Conservation (phyloP, 176 grass and related monocot species). For the Carex cristatella region DNA sequence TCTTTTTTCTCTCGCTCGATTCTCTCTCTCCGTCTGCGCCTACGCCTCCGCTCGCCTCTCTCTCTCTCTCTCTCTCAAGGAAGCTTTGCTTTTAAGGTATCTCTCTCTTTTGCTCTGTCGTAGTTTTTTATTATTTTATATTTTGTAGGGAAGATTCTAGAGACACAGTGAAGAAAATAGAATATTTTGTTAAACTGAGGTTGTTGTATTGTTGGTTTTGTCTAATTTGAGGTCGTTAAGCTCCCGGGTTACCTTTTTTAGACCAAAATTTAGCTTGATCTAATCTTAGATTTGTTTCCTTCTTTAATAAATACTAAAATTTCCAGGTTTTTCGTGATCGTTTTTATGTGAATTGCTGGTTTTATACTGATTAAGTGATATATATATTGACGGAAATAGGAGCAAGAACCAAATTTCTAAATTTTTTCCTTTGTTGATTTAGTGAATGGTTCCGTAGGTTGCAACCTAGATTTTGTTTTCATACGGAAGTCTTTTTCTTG, state of each 20-base stretch:
- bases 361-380: neutral
- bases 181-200: neutral
- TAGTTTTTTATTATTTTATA: neutral
- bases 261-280: neutral
- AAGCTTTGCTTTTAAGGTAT: neutral
- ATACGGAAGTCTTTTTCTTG: neutral
- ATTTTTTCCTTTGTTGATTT: neutral
- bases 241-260: neutral
- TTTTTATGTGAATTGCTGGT: neutral
- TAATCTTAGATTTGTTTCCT: neutral
- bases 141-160: neutral
- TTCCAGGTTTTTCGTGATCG: neutral
- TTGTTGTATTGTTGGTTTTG: neutral
- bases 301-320: neutral
- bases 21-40: neutral
- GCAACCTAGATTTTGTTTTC: neutral
- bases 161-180: neutral
- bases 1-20: neutral
- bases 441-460: neutral
- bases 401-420: neutral
- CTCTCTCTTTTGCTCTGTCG: neutral
- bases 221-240: neutral
- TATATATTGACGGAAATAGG: neutral
- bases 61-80: neutral
- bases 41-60: too few relatives aligned